Percentiles rank a stretch among this genome's conserved stretches.
Conservation (phyloP, 1,284 basidiomycete species). For the Heliocybe sulcata region DNA sequence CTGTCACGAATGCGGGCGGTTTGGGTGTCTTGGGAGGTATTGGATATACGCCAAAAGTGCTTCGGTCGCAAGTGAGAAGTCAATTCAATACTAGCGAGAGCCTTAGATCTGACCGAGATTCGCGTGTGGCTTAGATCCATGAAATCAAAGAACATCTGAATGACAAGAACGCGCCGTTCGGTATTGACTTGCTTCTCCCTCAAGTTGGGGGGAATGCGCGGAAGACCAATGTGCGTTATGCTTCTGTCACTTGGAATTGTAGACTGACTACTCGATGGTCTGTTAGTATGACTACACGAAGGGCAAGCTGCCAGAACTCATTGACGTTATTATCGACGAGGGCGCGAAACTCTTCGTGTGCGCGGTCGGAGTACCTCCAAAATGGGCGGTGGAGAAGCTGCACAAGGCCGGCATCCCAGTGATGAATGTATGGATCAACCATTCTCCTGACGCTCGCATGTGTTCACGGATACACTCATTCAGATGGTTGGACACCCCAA, state of each 20-base stretch:
- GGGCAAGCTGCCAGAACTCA: constrained; percentile 71
- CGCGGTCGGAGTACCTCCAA: constrained; percentile 80
- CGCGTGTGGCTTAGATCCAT: constrained; percentile 44
- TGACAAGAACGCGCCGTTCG: constrained; percentile 73
- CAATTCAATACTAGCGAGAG: constrained; percentile 1
- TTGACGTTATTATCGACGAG: constrained; percentile 86
- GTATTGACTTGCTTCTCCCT: constrained; percentile 82
- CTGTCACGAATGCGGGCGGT: constrained; percentile 83
- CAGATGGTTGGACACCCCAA: constrained; percentile 88
- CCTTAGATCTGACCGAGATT: background rate
- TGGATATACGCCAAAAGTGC: constrained; percentile 71
- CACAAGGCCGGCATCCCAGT: constrained; percentile 77
- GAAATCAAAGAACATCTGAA: constrained; percentile 65
- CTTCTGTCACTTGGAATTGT: background rate
- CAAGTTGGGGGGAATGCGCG: constrained; percentile 76
- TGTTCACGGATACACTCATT: background rate
- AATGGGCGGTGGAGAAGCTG: constrained; percentile 67
- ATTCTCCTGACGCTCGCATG: background rate
- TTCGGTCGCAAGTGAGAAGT: constrained; percentile 54
- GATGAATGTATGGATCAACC: constrained; percentile 57
- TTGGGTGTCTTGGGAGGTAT: constrained; percentile 85
- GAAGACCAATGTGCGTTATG: constrained; percentile 69
- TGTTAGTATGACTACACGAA: constrained; percentile 73
- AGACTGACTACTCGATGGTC: background rate
- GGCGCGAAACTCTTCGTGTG: constrained; percentile 80